Evolutionary conservation across 495 filamentous ascomycete genomes (phyloP).

Genomic region (Sphaerosporella brunnea): DNA sequence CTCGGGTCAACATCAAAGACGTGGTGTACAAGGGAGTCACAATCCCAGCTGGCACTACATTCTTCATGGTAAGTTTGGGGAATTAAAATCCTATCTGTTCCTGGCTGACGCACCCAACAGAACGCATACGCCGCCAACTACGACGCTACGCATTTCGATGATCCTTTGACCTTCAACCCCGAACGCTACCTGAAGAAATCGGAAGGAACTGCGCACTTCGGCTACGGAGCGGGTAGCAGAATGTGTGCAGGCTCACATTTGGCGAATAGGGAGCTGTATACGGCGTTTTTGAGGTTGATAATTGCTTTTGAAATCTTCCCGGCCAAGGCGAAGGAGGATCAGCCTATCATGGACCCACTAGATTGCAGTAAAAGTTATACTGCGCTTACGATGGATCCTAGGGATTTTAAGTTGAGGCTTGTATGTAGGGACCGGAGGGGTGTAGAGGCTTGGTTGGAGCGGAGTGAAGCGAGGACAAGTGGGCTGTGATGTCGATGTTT

Average conservation of each 20-base stretch:
- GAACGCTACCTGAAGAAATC: slow-evolving; percentile 44
- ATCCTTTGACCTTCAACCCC: slow-evolving; percentile 40
- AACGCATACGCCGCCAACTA: slow-evolving; percentile 56
- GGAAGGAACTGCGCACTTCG: slow-evolving; percentile 45
- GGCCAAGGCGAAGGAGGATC: slow-evolving; percentile 18
- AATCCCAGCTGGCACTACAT: slow-evolving; percentile 47
- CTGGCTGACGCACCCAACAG: slow-evolving; percentile 20
- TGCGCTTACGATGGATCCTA: slow-evolving; percentile 50
- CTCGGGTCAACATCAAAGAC: slow-evolving; percentile 45
- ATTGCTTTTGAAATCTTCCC: slow-evolving; percentile 42
- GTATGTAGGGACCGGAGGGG: slow-evolving; percentile 31
- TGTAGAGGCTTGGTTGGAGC: slow-evolving; percentile 35
- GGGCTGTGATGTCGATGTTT: slow-evolving; percentile 31
- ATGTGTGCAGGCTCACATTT: slow-evolving; percentile 59
- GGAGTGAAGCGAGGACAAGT: slow-evolving; percentile 42
- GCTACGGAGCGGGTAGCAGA: slow-evolving; percentile 49
- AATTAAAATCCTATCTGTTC: neutral
- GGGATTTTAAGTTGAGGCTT: slow-evolving; percentile 47
- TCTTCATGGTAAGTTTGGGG: slow-evolving; percentile 45
- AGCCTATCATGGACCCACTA: slow-evolving; percentile 34
- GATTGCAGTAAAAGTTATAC: slow-evolving; percentile 47
- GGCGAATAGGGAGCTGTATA: slow-evolving; percentile 50
- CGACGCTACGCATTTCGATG: slow-evolving; percentile 46
- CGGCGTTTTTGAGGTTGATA: slow-evolving; percentile 50
- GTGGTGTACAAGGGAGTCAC: slow-evolving; percentile 41